Evolutionary conservation across 176 grass and related monocot species (phyloP), one percentile per base, ranked within the genome.

Genomic region (Carex kokanica): DNA sequence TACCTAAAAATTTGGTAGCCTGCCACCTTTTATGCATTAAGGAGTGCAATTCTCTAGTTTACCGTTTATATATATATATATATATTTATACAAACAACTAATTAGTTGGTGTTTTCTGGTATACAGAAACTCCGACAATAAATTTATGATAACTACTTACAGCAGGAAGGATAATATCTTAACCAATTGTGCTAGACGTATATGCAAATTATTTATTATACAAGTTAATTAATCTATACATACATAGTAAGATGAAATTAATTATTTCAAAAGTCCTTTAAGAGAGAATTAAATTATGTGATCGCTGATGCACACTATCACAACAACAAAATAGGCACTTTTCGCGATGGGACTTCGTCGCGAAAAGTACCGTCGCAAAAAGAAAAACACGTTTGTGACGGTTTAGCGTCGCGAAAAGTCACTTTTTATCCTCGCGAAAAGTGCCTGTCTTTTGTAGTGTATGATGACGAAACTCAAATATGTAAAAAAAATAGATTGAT

Each of bases 1-100:
- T 29, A 78, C 47, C 73, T 78, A 78, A 78, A 54, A 78, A 31
- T 56, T 78, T 78, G 73, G 73, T 56, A 78, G 18, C 73, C 25
- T 25, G 51, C 73, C 72, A 53, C 29, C 49, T 8, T 52, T 74
- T 75, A 29, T 52, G 32, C 47, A 75, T 27, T 15, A 53, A 51
- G 43, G 11, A 25, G 23, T 49, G 52, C 13, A 54, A 45, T 18
- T 40, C 67, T 43, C 8, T 31, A 2, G 11, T 34, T 67, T 36
- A 34, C 31, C 14, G 11, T 67, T 6, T 67, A 36, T 66, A 31
- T 66, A 36, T 66, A 7, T 34, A 34, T 67, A 60, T 67, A 36
- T 66, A 31, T 66, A 36, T 66, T 17, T 34, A 34, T 67, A 60
- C 21, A 2, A 16, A 68, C 66, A 70, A 60, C 58, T 23, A 23